Base-by-base conservation (phyloP, 257 asterid species). In the Striga asiatica region DNA sequence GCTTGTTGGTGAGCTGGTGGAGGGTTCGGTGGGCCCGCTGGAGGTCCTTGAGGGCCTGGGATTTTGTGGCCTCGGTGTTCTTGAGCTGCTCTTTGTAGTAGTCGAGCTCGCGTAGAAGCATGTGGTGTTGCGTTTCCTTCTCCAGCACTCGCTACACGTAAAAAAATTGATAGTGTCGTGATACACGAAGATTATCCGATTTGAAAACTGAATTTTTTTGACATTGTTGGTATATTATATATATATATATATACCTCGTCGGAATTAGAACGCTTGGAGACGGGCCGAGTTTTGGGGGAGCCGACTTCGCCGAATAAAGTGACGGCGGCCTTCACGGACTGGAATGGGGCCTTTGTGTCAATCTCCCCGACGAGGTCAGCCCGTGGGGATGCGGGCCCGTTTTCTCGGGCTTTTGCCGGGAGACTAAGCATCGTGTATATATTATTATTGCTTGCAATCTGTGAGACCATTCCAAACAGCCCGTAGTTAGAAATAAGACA, bases 271-370 rank as follows among this genome's bases (percentile, higher is more conserved):
- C 70, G 78, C 69, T 66, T 81, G 11, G 57, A 4, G 2, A 56
- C 10, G 1, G 82, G 70, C 12, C 35, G 37, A 4, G 72, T 11
- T 31, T 31, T 65, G 31, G 88, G 79, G 1, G 94, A 61, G 16
- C 42, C 79, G 2, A 66, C 73, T 6, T 84, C 91, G 0, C 82
- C 84, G 25, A 89, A 89, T 39, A 86, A 66, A 67, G 72, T 77
- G 0, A 89, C 83, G 20, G 97, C 95, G 5, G 95, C 97, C 75
- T 65, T 82, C 18, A 89, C 97, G 0, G 97, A 89, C 48, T 77
- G 78, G 39, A 89, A 82, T 0, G 89, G 95, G 0, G 87, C 82
- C 5, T 85, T 68, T 9, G 87, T 78, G 29, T 89, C 95, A n/a
- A 85, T 73, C 68, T 85, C 95, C 8, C 80, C 94, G 0, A 69